Evolutionary conservation across 2,329 filamentous ascomycete species (phyloP), one percentile per base, ranked within the genome.

Genomic region (Fusarium stilboides): DNA sequence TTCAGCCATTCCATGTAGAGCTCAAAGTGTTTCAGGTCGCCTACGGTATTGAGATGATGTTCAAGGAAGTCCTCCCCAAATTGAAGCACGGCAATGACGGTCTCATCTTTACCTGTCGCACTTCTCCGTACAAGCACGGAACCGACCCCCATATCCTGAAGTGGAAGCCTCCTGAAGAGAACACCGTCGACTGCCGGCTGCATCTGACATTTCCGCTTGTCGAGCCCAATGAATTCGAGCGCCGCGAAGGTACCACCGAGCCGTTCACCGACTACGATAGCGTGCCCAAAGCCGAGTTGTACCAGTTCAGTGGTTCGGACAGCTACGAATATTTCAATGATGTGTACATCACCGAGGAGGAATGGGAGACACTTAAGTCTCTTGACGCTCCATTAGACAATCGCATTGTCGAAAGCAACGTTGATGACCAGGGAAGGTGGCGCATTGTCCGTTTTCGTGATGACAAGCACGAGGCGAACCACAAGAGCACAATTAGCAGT

Each of bases 121-220:
- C 89, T 73, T 94, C 93, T 19, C 87, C 91, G 12, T 99, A 99
- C 83, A 91, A 91, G 73, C 91, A 92, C 70, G 96, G 96, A 71
- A 99, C 96, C 14, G 96, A 99, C 80, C 88, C 89, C 50, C 91
- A 97, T 78, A 99, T 98, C 68, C 84, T 99, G 39, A 99, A 99
- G 80, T 99, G 96, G 96, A 99, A 99, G 81, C 94, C 95, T 1
- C 93, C 94, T 6, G 86, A 93, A 70, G 96, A 99, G 79, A 99
- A 99, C 82, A 97, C 94, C 0, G 89, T 99, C 72, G 96, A 99
- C 78, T 98, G 97, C 79, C 88, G 92, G 42, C 86, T 98, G 73
- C 88, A 88, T 52, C 86, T 99, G 43, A 85, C 87, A 14, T 98
- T 98, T 75, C 92, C 92, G 0, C 76, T 84, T 1, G 84, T 91